Percentiles rank a stretch among this genome's conserved stretches.
phyloP scores from a whole-genome alignment of 2,329 filamentous ascomycete genomes.

The Stylonectria norvegica region DNA sequence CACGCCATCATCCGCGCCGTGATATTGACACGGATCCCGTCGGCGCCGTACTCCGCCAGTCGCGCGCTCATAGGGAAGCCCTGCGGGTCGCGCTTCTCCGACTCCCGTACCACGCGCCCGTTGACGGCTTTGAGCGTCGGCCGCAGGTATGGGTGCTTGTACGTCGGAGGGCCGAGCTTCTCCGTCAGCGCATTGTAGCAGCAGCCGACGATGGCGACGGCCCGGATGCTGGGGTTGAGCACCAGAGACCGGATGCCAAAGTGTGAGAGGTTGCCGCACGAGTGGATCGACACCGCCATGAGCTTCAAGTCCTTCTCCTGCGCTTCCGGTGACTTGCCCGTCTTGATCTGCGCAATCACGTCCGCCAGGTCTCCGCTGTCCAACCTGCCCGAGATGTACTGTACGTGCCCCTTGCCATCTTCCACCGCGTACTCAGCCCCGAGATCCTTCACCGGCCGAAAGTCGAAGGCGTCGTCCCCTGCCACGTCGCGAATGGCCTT shows the following conservation, averaged over 20 bases:
- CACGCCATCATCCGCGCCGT: constrained; percentile 98
- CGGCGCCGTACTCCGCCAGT: constrained; percentile 55
- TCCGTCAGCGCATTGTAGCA: constrained; percentile 98
- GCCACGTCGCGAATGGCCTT: constrained; percentile 34
- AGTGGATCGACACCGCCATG: constrained; percentile 94
- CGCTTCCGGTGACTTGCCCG: constrained; percentile 15
- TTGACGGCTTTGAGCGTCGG: constrained; percentile 64
- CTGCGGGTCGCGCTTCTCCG: constrained; percentile 74
- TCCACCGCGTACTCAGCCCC: constrained; percentile 51
- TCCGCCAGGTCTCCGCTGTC: constrained; percentile 68
- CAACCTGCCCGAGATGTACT: constrained; percentile 73
- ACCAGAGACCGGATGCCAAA: constrained; percentile 84
- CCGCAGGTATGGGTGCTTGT: constrained; percentile 76
- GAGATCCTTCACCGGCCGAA: constrained; percentile 50
- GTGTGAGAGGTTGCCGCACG: constrained; percentile 95
- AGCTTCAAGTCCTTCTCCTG: constrained; percentile 46
- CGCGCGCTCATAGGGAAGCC: constrained; percentile 89
- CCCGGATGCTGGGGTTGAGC: constrained; percentile 77
- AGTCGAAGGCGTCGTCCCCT: constrained; percentile 35
- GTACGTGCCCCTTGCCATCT: constrained; percentile 65
- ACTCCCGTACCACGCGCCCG: constrained; percentile 65
- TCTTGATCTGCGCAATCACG: constrained; percentile 60
- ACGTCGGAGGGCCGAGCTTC: constrained; percentile 78
- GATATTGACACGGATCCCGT: constrained; percentile 83
- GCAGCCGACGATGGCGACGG: constrained; percentile 95